Percentiles rank a stretch among this genome's conserved stretches.
Conservation (phyloP, 2,329 filamentous ascomycete genomes). For the Ophiostoma quercus region DNA sequence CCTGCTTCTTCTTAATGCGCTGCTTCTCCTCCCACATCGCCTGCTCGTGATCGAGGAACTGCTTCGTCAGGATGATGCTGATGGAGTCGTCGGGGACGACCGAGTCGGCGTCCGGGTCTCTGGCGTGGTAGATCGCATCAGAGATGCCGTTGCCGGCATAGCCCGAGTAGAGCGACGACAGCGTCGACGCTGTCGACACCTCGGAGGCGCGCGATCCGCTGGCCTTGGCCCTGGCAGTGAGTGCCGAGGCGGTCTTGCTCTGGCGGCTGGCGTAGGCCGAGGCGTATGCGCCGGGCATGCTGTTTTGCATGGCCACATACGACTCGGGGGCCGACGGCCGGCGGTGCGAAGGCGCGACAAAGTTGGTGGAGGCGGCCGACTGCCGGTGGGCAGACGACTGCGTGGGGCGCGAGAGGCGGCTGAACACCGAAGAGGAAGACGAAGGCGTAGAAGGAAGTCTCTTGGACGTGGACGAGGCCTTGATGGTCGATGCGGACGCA, state of each 20-base stretch:
- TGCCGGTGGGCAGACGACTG: not conserved
- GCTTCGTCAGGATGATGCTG: conserved; percentile 17
- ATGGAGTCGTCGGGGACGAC: conserved; percentile 27
- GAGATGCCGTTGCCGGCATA: conserved; percentile 5
- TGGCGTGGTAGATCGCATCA: not conserved
- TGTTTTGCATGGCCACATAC: conserved; percentile 21
- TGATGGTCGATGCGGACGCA: not conserved
- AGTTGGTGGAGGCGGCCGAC: conserved; percentile 11
- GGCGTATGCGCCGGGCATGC: not conserved
- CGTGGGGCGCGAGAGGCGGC: not conserved
- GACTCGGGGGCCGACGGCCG: conserved; percentile 15
- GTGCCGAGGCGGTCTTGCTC: not conserved
- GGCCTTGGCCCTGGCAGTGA: conserved; percentile 1
- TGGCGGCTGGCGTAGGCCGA: not conserved
- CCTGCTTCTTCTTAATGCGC: not conserved
- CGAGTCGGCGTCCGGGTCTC: not conserved
- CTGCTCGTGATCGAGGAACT: not conserved
- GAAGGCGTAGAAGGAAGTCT: not conserved
- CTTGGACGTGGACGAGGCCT: not conserved
- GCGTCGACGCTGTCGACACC: not conserved
- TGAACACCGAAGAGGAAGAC: not conserved
- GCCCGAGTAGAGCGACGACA: not conserved
- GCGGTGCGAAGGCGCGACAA: conserved; percentile 2
- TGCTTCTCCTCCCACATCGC: conserved; percentile 4
- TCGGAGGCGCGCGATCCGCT: not conserved